These are phyloP conservation scores for Hypericum perforatum DNA, from an alignment of 345 rosid species.

Conservation along the genomic window DNA sequence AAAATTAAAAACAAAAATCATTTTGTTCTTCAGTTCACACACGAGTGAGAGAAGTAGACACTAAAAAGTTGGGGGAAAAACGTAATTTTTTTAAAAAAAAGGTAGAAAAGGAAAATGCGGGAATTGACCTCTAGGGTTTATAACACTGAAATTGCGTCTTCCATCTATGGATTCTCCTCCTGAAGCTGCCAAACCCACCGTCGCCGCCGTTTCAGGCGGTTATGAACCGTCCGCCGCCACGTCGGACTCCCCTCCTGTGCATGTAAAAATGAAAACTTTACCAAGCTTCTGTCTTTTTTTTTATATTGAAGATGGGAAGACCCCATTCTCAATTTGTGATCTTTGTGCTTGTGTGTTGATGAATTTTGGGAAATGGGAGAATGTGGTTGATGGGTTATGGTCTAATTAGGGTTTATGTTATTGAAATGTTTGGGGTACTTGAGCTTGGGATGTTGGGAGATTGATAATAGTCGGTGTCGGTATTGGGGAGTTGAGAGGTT, in stretches of 20 bases:
- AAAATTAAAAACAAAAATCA: constrained; percentile 18
- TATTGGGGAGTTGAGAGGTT: too few species aligned
- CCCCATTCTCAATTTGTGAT: too few species aligned
- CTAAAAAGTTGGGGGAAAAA: constrained; percentile 26
- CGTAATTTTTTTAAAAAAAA: constrained; percentile 29
- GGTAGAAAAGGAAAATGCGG: constrained; percentile 14
- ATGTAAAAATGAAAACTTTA: constrained; percentile 16
- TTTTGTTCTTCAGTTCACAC: not conserved
- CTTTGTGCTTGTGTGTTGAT: too few species aligned
- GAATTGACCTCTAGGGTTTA: constrained; percentile 7
- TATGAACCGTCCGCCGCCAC: not conserved
- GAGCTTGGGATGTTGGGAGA: too few species aligned
- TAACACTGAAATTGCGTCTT: constrained; percentile 1
- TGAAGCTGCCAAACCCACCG: constrained; percentile 8
- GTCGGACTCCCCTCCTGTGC: constrained; percentile 30
- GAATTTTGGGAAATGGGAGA: too few species aligned
- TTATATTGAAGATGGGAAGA: not conserved
- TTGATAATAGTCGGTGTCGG: too few species aligned
- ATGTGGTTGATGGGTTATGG: too few species aligned
- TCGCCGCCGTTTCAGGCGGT: not conserved
- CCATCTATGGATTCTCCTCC: constrained; percentile 27
- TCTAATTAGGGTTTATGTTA: too few species aligned
- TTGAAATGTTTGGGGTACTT: too few species aligned
- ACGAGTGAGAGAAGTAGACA: constrained; percentile 25
- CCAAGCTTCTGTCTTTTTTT: not conserved